Base-by-base conservation (phyloP, 2,329 filamentous ascomycete genomes). In the Fusarium pseudocircinatum region DNA sequence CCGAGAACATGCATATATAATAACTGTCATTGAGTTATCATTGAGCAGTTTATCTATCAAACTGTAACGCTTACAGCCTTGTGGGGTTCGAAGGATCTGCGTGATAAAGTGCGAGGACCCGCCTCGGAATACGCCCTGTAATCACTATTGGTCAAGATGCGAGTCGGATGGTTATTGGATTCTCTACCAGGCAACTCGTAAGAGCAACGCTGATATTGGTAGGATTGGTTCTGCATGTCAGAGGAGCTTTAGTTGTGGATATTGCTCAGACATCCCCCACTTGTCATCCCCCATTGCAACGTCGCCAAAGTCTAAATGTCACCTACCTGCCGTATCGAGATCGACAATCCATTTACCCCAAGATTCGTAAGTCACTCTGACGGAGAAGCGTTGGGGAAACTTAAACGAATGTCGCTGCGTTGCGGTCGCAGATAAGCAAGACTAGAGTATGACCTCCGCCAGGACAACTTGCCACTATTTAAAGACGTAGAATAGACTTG, bases 51-150 rank as follows among this genome's bases (percentile, higher is more conserved):
- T 26, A 22, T n/a, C n/a, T 26, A 26, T 36, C 18, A 52, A 22
- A 36, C 12, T 36, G 32, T 20, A 36, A 26, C 32, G 32, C 49
- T 36, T 52, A 15, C 32, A 50, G 49, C 49, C 49, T 52, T 52
- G 32, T 36, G n/a, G 49, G 32, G 49, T 36, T 26, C 13, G 49
- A 52, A 52, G 49, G 49, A 52, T 52, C 49, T 26, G 32, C 32
- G 32, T 52, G 32, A 52, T 36, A 22, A 36, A 36, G 32, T 52
- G 32, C 13, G 30, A 36, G 11, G 32, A 36, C 49, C 49, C 32
- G 49, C 18, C 30, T 52, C 32, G 49, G 49, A 52, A 11, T 6
- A 8, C 13, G 12, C n/a, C 49, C 32, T 8, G n/a, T 20, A 20
- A 26, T 15, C 18, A 15, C 32, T 0, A 52, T 52, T 52, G 49